Evolutionary conservation across 805 yeast species (phyloP), one percentile per base, ranked within the genome.

Genomic region (Metschnikowia koreensis): DNA sequence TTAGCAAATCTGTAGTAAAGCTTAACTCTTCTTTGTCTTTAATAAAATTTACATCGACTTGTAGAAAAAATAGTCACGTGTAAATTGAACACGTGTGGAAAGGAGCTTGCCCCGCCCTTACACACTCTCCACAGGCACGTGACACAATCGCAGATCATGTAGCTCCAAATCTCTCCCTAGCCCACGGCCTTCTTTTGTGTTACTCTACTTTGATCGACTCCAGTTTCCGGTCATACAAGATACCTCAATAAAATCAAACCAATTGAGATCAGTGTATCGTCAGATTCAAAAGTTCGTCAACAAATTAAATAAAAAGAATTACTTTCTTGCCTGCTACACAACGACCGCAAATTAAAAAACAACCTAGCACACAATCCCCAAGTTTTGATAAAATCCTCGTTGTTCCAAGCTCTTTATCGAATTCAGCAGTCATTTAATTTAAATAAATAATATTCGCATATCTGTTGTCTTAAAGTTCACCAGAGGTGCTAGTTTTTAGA

Each of bases 111-210:
- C 44, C 44, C 27, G 45, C 38, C 37, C 42, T 39, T 16, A 28
- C 42, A 39, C 48, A 13, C 38, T 38, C 36, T 16, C 7, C 17
- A 7, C 9, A 22, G 3, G 17, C 49, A 46, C 49, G 49, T 46
- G 49, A 46, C 44, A 12, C 16, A 36, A 41, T 12, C 44, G 45
- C 44, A 46, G 44, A 46, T 46, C 49, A 46, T 41, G 39, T 29
- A 46, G 22, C 41, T 34, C 22, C 31, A 31, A 36, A 27, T 44
- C 40, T 37, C 39, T 36, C 46, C 46, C 40, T 37, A 31, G 3
- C 31, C 38, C 6, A 11, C 38, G n/a, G 12, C 38, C 45, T 7
- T 22, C 22, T 42, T 42, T 42, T 42, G 45, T 42, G 45, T 42
- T 42, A 28, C 27, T 9, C 45, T 42, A 17, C 28, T 41, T 41